Percentiles rank a stretch among this genome's conserved stretches.
Conservation (phyloP, 2,329 filamentous ascomycete species). For the Mycocentrospora acerina region DNA sequence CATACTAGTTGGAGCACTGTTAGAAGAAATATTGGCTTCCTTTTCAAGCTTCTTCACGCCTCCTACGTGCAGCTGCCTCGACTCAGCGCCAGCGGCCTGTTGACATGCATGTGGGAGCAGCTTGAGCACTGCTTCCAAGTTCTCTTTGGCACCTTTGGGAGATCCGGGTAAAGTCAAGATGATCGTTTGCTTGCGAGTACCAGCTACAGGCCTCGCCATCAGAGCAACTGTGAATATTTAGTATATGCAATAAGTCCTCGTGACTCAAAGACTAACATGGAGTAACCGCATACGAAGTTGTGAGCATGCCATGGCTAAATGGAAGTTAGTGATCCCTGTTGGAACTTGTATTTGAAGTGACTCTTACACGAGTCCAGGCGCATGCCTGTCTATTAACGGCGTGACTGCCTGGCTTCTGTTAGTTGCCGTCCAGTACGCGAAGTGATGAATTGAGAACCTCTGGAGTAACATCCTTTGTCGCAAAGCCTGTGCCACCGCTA, state of each 20-base stretch:
- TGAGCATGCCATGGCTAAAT: slow-evolving; percentile 81
- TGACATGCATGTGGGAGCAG: slow-evolving; percentile 93
- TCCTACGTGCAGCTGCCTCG: slow-evolving; percentile 74
- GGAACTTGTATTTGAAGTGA: not conserved
- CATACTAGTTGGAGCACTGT: slow-evolving; percentile 15
- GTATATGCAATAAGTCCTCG: not conserved
- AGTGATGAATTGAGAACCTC: slow-evolving; percentile 60
- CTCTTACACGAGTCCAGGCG: slow-evolving; percentile 76
- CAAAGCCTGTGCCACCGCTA: slow-evolving; percentile 92
- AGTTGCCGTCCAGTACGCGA: not conserved
- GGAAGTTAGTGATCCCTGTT: slow-evolving; percentile 13
- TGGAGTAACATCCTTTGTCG: slow-evolving; percentile 79
- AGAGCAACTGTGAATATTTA: slow-evolving; percentile 69
- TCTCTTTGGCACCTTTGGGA: slow-evolving; percentile 92
- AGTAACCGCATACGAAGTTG: slow-evolving; percentile 79
- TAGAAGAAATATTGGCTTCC: slow-evolving; percentile 64
- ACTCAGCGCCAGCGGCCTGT: slow-evolving; percentile 82
- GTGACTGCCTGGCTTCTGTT: slow-evolving; percentile 64
- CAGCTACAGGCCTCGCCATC: slow-evolving; percentile 93
- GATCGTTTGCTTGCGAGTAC: slow-evolving; percentile 76
- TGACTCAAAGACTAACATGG: slow-evolving; percentile 66
- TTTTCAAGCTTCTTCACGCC: slow-evolving; percentile 81
- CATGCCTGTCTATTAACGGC: slow-evolving; percentile 78
- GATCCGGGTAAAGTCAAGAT: slow-evolving; percentile 91
- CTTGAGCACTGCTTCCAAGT: slow-evolving; percentile 83